Conservation (phyloP, 2,329 filamentous ascomycete genomes). For the Ascochyta clinopodiicola region DNA sequence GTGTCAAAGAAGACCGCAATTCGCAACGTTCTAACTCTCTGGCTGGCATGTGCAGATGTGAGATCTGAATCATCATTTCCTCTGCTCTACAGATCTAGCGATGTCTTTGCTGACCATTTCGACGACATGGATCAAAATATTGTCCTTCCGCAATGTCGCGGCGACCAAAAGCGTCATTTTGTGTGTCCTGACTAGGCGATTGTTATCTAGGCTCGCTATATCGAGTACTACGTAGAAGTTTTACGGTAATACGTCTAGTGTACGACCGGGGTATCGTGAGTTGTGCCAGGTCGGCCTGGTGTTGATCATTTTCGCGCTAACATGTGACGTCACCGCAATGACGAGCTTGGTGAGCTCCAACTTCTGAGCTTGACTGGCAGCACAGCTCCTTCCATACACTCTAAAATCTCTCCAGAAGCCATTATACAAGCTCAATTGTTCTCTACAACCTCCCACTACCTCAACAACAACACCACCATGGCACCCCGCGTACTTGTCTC, state of each 20-base stretch:
- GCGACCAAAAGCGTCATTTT: too few species aligned
- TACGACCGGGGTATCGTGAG: conserved; percentile 2
- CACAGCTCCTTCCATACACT: not conserved
- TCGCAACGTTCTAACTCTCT: too few species aligned
- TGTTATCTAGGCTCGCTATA: too few species aligned
- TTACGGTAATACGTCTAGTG: not conserved
- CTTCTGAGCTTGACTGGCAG: not conserved
- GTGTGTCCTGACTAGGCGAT: too few species aligned
- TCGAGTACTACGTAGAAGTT: too few species aligned
- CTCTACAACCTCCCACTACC: not conserved
- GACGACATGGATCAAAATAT: too few species aligned
- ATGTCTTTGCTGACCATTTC: too few species aligned
- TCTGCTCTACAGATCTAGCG: too few species aligned
- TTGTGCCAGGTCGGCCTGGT: conserved; percentile 1
- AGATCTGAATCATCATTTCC: too few species aligned
- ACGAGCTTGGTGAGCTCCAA: conserved; percentile 4
- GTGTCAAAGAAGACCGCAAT: too few species aligned
- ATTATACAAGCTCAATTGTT: not conserved
- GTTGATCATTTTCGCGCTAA: not conserved
- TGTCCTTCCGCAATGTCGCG: too few species aligned
- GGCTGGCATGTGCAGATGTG: too few species aligned
- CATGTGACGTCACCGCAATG: conserved; percentile 12
- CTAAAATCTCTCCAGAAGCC: not conserved
- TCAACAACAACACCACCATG: conserved; percentile 17
- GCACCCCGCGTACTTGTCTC: conserved; percentile 23